Base-by-base conservation (phyloP, 2,329 filamentous ascomycete species). In the Byssochlamys sp. region DNA sequence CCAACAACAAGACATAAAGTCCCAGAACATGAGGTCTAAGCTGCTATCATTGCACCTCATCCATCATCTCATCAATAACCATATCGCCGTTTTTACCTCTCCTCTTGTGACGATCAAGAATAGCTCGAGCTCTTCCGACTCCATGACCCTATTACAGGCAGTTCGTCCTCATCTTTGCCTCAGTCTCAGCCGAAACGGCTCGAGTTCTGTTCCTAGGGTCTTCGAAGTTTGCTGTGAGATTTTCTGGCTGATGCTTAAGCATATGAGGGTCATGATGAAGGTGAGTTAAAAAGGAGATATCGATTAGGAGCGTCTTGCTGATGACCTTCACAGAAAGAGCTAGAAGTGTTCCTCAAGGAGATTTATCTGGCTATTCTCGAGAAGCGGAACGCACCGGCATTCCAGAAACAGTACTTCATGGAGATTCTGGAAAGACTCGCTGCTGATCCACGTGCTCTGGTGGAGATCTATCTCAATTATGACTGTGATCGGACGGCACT, bases 201-300 rank as follows among this genome's bases (percentile, higher is more conserved):
- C 94, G 12, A 97, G 92, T 75, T 92, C 91, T 3, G 89, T 96
- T 50, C 89, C 90, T 62, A 84, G 84, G 63, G 91, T 99, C 0
- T 99, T 97, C 67, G 92, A 97, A 69, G 90, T 97, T 49, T 92
- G 90, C 71, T 91, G 89, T 66, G 94, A 99, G 72, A 95, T 97
- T 29, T 99, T 99, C 71, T 99, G 91, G 91, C 80, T 97, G 58
- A 96, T 96, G 87, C 77, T 96, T 50, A 95, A 95, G 71, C 88
- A 90, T 66, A 88, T 99, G 84, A 85, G 95, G 60, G 88, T 94
- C 2, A 88, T 91, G 61, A 88, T 99, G 74, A 99, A 99, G 85
- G 87, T 88, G 67, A 59, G 80, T 74, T 39, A 7, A 26, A 51
- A 31, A 10, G 29, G 9, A 12, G 2, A 3, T 28, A 11, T 28